phyloP scores from a whole-genome alignment of 176 grass and related monocot species.

The Oryza rufipogon region DNA sequence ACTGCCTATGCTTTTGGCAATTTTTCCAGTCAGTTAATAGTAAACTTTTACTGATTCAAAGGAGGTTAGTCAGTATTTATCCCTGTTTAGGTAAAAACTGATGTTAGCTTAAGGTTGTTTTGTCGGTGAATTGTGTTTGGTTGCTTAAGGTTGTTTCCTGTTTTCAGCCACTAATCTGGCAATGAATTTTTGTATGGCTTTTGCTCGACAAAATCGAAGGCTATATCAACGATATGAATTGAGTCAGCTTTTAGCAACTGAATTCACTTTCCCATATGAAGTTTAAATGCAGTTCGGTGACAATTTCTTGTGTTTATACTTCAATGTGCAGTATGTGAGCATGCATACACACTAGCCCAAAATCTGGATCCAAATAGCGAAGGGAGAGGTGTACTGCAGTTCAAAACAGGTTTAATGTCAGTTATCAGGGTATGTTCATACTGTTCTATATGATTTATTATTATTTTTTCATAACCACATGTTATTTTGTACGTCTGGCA shows the following conservation, averaged over 20 bases:
- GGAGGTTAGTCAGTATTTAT: neutral
- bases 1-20: neutral
- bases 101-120: neutral
- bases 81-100: neutral
- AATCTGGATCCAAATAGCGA: constrained; percentile 88
- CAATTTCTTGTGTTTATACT: constrained; percentile 17
- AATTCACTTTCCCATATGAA: neutral
- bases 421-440: constrained; percentile 78
- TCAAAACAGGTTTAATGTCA: constrained; percentile 95
- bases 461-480: constrained; percentile 2
- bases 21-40: neutral
- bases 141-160: neutral
- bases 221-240: neutral
- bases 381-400: constrained; percentile 92
- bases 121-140: neutral
- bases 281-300: neutral
- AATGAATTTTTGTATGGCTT: neutral
- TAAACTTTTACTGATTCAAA: constrained; percentile 3
- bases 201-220: neutral
- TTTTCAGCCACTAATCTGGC: neutral
- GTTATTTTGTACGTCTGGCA: neutral
- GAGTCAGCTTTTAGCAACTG: neutral
- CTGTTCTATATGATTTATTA: constrained; percentile 1
- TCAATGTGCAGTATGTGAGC: constrained; percentile 78
- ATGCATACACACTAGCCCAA: constrained; percentile 81